Conservation (phyloP, 2,329 filamentous ascomycete genomes). For the Botrytis tulipae region DNA sequence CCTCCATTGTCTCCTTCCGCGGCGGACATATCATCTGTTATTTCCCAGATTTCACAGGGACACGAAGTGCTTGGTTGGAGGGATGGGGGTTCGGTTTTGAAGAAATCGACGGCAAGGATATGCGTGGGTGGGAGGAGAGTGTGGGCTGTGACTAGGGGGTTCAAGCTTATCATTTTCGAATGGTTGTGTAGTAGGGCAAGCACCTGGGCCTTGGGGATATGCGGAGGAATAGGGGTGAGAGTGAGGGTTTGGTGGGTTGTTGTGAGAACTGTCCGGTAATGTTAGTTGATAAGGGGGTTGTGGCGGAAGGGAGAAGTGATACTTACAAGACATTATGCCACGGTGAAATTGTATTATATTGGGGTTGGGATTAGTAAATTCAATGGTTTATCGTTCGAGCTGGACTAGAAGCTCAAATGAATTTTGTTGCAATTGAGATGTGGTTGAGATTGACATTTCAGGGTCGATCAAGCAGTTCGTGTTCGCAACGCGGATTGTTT, state of each 20-base stretch:
- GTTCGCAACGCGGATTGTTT: conserved; percentile 15
- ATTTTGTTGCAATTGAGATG: background rate
- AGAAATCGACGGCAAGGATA: conserved; percentile 25
- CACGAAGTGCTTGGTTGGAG: conserved; percentile 53
- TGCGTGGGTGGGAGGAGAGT: conserved; percentile 57
- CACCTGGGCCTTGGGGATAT: conserved; percentile 64
- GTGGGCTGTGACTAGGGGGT: conserved; percentile 74
- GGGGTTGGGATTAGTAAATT: background rate
- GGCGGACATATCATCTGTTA: conserved; percentile 41
- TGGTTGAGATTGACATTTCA: background rate
- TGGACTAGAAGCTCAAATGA: background rate
- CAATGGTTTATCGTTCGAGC: background rate
- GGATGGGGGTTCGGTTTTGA: conserved; percentile 49
- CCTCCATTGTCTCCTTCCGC: conserved; percentile 60
- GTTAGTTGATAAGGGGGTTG: background rate
- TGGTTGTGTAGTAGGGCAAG: conserved; percentile 75
- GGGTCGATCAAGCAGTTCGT: background rate
- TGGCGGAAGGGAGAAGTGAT: background rate
- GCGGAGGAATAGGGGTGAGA: conserved; percentile 70
- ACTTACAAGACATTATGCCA: conserved; percentile 34
- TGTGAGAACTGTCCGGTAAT: conserved; percentile 29
- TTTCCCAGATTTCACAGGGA: conserved; percentile 29
- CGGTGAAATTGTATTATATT: background rate
- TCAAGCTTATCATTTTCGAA: conserved; percentile 77
- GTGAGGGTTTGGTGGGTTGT: conserved; percentile 37